These are phyloP conservation scores for Trichomonas vaginalis DNA, from an alignment of 208 protist genomes.

Conservation along the genomic window DNA sequence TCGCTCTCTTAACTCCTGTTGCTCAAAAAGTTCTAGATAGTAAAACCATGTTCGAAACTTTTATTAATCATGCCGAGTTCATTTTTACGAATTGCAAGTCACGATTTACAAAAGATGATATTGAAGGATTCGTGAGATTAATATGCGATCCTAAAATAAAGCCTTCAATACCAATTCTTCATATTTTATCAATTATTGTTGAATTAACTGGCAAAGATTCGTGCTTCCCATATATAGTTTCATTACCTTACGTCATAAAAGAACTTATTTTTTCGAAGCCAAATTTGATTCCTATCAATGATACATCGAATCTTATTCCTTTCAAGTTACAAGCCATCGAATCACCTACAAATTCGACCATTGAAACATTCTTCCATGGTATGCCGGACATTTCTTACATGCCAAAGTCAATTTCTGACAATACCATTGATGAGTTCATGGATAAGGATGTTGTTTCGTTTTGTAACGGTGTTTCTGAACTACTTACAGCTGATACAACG, in stretches of 20 bases:
- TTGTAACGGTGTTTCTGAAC: not conserved
- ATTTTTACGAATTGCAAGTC: not conserved
- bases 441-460: not conserved
- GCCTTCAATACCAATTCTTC: not conserved
- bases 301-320: not conserved
- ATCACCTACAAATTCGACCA: not conserved
- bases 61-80: not conserved
- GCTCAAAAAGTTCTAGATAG: not conserved
- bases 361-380: not conserved
- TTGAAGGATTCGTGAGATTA: not conserved
- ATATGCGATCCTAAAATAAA: not conserved
- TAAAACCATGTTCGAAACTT: not conserved
- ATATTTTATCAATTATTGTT: not conserved
- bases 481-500: not conserved
- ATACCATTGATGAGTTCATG: not conserved
- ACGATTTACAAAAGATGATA: not conserved
- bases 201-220: not conserved
- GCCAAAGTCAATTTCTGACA: not conserved
- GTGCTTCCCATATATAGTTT: not conserved
- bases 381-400: not conserved
- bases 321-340: not conserved
- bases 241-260: not conserved
- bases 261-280: not conserved
- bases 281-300: not conserved
- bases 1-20: not conserved